Conservation (phyloP, 495 filamentous ascomycete genomes). For the Hyaloscypha bicolor region DNA sequence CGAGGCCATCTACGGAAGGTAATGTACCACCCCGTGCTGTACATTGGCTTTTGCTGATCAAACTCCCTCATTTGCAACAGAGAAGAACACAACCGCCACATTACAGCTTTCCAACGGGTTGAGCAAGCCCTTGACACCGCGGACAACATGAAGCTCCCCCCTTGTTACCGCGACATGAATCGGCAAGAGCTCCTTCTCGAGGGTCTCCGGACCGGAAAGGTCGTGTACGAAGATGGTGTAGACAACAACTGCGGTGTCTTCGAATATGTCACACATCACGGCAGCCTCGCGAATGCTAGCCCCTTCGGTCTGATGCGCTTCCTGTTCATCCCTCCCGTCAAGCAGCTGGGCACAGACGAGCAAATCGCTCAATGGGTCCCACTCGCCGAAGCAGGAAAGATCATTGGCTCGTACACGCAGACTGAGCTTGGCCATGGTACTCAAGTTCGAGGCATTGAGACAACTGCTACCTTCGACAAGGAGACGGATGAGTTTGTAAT, state of each 20-base stretch:
- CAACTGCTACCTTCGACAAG: conserved; percentile 65
- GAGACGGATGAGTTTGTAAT: conserved; percentile 66
- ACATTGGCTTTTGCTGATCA: neutral
- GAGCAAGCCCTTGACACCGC: neutral
- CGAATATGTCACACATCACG: conserved; percentile 7
- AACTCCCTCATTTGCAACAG: neutral
- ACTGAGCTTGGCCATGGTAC: conserved; percentile 72
- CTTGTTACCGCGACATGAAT: conserved; percentile 6
- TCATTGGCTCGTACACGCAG: conserved; percentile 72
- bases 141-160: conserved; percentile 15
- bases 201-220: conserved; percentile 13
- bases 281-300: conserved; percentile 9
- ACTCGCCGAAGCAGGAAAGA: conserved; percentile 60
- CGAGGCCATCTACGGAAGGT: conserved; percentile 7
- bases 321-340: conserved; percentile 61
- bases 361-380: conserved; percentile 64
- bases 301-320: conserved; percentile 17
- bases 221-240: conserved; percentile 15
- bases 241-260: conserved; percentile 11
- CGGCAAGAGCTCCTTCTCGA: conserved; percentile 16
- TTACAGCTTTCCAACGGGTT: too few species aligned
- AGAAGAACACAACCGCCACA: neutral
- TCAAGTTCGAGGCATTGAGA: conserved; percentile 70
- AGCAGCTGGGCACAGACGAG: conserved; percentile 64
- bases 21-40: neutral